Percentiles rank a stretch among this genome's conserved stretches.
phyloP scores from a whole-genome alignment of 1,284 basidiomycete genomes.

The Apiotrichum sp. region DNA sequence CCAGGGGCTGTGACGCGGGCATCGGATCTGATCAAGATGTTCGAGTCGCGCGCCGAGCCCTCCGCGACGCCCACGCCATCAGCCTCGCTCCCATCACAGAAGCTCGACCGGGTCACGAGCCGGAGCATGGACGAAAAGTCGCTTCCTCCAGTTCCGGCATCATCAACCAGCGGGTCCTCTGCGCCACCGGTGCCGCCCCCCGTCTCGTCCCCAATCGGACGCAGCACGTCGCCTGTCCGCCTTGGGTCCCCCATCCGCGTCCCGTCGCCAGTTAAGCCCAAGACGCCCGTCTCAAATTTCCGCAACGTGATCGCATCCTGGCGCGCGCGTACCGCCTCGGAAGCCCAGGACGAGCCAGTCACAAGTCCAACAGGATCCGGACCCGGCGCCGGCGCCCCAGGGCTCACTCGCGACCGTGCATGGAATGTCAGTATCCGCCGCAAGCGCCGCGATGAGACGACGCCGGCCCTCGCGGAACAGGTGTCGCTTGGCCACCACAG shows the following conservation, averaged over 20 bases:
- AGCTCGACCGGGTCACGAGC: neutral
- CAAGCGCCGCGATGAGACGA: slow-evolving; percentile 51
- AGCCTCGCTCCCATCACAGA: neutral
- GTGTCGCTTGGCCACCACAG: neutral
- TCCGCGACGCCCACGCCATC: neutral
- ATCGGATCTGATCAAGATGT: slow-evolving; percentile 7
- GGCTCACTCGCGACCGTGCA: slow-evolving; percentile 21
- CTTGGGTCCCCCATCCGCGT: slow-evolving; percentile 6
- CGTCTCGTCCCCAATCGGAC: neutral
- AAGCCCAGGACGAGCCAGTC: neutral
- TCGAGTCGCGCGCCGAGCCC: slow-evolving; percentile 2
- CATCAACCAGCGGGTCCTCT: neutral
- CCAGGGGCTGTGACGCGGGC: neutral
- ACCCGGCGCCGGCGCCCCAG: too few relatives aligned
- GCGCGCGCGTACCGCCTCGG: slow-evolving; percentile 35
- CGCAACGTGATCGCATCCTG: slow-evolving; percentile 71
- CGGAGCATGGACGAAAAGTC: neutral
- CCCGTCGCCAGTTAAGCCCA: slow-evolving; percentile 22
- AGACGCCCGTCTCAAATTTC: slow-evolving; percentile 50
- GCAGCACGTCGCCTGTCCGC: slow-evolving; percentile 6
- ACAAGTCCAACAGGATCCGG: slow-evolving; percentile 55
- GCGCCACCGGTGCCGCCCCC: neutral
- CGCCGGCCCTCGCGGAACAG: slow-evolving; percentile 5
- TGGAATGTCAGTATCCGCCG: slow-evolving; percentile 61
- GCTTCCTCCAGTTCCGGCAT: neutral